These are phyloP conservation scores for Austropuccinia psidii DNA, from an alignment of 1,284 basidiomycete genomes.

Conservation along the genomic window DNA sequence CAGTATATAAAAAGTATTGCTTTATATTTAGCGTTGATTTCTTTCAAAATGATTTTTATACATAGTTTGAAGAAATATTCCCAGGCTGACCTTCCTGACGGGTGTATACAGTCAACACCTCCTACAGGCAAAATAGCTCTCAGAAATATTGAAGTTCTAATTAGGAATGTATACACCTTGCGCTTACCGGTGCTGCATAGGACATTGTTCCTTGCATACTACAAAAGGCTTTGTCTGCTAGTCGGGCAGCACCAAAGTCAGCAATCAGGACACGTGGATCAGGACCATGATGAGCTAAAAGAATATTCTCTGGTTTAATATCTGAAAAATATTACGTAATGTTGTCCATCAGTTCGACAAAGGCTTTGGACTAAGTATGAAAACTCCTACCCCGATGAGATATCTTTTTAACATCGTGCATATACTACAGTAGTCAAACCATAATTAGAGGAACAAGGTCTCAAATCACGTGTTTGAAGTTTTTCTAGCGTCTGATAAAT, in stretches of 20 bases:
- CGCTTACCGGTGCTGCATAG: conserved; percentile 33
- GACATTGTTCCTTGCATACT: conserved; percentile 37
- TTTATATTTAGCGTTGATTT: too few relatives aligned
- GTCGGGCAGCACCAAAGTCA: conserved; percentile 32
- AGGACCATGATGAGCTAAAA: conserved; percentile 19
- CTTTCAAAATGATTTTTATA: not conserved
- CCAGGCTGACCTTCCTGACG: conserved; percentile 13
- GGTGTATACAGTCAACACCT: conserved; percentile 35
- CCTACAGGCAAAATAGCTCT: not conserved
- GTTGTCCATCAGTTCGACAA: not conserved
- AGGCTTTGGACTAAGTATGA: not conserved
- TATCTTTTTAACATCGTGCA: conserved; percentile 29
- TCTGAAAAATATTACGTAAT: conserved; percentile 6
- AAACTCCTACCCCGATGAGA: conserved; percentile 23
- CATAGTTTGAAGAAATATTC: not conserved
- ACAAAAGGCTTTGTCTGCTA: conserved; percentile 37
- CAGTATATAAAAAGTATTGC: not conserved
- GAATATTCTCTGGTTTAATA: conserved; percentile 34
- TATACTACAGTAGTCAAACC: conserved; percentile 1
- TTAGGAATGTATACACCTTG: not conserved
- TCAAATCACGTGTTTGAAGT: not conserved
- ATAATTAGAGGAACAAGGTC: not conserved
- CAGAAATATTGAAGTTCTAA: not conserved
- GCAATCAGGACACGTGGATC: conserved; percentile 23
- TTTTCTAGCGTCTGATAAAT: too few relatives aligned